Conservation (phyloP, 148 eudicot species). For the Heliosperma pusillum region DNA sequence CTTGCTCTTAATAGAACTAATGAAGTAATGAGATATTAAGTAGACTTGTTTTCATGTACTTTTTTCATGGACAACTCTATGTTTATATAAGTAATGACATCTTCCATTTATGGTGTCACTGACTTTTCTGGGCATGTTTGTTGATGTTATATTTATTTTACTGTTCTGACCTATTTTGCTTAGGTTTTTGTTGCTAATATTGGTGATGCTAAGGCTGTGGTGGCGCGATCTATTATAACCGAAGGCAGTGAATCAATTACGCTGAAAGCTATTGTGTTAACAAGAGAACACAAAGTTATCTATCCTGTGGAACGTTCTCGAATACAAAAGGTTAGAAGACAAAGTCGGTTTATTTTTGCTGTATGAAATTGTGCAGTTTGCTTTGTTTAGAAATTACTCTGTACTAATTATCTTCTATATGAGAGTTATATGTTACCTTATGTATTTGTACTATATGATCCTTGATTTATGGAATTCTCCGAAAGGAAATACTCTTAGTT, state of each 20-base stretch:
- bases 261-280: conserved; percentile 78
- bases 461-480: no score
- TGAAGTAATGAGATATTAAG: no score
- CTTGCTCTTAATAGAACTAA: no score
- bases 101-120: background rate
- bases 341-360: background rate
- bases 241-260: conserved; percentile 34
- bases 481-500: no score
- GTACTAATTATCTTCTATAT: background rate
- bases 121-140: background rate
- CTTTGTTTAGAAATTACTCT: no score
- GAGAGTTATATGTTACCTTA: background rate
- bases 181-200: conserved; percentile 89
- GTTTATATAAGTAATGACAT: no score
- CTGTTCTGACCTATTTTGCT: background rate
- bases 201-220: conserved; percentile 94
- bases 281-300: conserved; percentile 91
- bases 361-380: background rate
- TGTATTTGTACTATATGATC: no score
- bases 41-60: no score
- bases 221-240: conserved; percentile 49
- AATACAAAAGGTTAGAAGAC: conserved; percentile 59
- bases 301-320: conserved; percentile 83
- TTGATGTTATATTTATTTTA: background rate
- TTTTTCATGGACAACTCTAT: no score